A percentile compares a stretch with the other conserved stretches of the same genome.
These are phyloP conservation scores for Gliomastix tumulicola DNA, from an alignment of 2,329 filamentous ascomycete species.

Conservation along the genomic window DNA sequence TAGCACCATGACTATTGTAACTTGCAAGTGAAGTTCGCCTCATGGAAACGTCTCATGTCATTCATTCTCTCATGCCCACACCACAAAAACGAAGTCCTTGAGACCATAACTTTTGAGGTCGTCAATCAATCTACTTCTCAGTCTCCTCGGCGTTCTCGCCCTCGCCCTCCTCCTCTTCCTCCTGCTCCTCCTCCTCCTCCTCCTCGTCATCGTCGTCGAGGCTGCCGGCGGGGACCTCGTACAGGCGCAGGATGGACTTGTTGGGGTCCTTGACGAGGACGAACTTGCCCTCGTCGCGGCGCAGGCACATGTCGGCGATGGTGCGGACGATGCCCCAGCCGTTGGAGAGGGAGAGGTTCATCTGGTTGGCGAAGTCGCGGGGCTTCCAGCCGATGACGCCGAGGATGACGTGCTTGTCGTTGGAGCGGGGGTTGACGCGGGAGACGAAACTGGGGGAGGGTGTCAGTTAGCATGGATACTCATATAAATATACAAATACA, in stretches of 20 bases:
- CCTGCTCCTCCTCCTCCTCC: conserved; percentile 46
- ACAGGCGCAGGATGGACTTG: conserved; percentile 89
- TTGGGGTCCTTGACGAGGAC: conserved; percentile 88
- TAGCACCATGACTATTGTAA: no score
- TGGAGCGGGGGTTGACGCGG: conserved; percentile 82
- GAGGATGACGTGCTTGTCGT: conserved; percentile 90
- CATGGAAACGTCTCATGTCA: not conserved
- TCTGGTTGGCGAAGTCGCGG: conserved; percentile 91
- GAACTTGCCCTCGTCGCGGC: conserved; percentile 71
- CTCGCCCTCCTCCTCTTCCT: conserved; percentile 20
- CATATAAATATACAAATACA: no score
- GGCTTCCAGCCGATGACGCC: conserved; percentile 98
- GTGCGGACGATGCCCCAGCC: conserved; percentile 99
- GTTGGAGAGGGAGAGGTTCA: conserved; percentile 95
- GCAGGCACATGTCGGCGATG: conserved; percentile 88
- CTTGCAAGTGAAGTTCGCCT: no score
- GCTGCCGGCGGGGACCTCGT: conserved; percentile 79
- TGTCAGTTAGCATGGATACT: conserved; percentile 17
- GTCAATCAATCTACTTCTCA: not conserved
- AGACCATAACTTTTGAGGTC: not conserved
- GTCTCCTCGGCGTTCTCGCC: conserved; percentile 13
- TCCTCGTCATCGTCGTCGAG: conserved; percentile 65
- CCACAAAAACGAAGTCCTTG: not conserved
- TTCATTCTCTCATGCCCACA: no score
- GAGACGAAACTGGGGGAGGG: conserved; percentile 71